Percentiles rank a stretch among this genome's conserved stretches.
Conservation (phyloP, 495 filamentous ascomycete genomes). For the Hyaloscypha hepaticicola region DNA sequence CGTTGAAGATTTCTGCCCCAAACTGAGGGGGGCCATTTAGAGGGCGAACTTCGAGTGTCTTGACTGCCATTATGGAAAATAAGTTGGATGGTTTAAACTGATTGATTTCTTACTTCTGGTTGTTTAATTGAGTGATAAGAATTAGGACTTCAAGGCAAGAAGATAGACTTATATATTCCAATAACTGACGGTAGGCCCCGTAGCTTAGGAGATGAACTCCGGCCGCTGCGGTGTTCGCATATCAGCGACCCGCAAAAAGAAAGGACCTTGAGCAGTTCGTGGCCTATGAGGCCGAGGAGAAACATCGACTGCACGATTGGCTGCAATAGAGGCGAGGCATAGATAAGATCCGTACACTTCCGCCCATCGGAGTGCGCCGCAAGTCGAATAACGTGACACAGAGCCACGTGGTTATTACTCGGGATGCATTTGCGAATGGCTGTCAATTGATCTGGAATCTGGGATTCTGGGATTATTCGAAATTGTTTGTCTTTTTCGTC, state of each 20-base stretch:
- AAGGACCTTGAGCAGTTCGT: neutral
- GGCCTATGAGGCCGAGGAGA: neutral
- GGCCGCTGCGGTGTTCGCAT: neutral
- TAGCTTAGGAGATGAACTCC: neutral
- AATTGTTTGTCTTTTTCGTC: no score
- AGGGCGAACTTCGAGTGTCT: conserved; percentile 39
- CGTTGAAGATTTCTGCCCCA: conserved; percentile 54
- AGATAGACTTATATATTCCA: neutral
- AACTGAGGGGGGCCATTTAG: conserved; percentile 51
- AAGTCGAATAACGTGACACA: neutral
- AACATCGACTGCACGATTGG: neutral
- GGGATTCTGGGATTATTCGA: no score
- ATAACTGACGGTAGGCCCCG: neutral
- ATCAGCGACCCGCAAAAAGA: conserved; percentile 1
- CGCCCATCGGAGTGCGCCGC: neutral
- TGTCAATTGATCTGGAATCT: neutral
- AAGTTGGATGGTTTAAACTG: no score
- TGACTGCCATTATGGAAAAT: conserved; percentile 30
- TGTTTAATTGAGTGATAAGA: no score
- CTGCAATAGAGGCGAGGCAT: neutral
- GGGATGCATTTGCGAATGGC: neutral
- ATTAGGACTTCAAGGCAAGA: neutral
- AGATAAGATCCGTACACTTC: neutral
- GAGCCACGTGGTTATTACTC: neutral
- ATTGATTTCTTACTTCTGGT: no score